These are phyloP conservation scores for Fermentozyma sake DNA, from an alignment of 1,139 yeast species.

Conservation along the genomic window DNA sequence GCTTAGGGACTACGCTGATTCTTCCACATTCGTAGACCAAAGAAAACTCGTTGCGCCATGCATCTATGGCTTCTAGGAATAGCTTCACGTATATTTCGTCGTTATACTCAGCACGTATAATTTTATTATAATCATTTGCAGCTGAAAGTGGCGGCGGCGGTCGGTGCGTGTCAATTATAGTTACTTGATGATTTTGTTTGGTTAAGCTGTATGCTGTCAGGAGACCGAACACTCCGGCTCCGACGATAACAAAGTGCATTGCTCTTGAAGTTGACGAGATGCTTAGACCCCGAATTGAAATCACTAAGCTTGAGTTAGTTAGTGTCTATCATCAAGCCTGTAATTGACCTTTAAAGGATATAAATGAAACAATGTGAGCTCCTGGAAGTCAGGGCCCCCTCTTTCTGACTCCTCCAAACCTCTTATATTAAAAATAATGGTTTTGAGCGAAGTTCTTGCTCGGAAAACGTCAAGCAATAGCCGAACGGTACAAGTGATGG, in stretches of 20 bases:
- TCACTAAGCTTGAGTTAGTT: too few species aligned
- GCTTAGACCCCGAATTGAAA: too few species aligned
- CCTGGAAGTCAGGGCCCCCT: too few species aligned
- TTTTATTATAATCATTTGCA: conserved; percentile 1
- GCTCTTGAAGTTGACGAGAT: too few species aligned
- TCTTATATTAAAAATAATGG: too few species aligned
- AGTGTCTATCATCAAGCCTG: too few species aligned
- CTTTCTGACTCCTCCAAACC: too few species aligned
- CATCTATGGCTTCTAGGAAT: conserved; percentile 1
- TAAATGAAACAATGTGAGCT: too few species aligned
- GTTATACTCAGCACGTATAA: conserved; percentile 2
- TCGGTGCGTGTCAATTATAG: not conserved
- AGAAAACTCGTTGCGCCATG: conserved; percentile 1
- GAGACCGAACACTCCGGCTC: conserved; percentile 2
- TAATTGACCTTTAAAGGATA: too few species aligned
- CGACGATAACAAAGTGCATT: conserved; percentile 1
- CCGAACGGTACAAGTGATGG: too few species aligned
- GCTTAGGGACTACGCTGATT: conserved; percentile 1
- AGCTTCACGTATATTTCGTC: conserved; percentile 1
- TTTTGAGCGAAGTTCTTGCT: too few species aligned
- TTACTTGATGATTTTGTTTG: conserved; percentile 1
- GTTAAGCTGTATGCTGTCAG: conserved; percentile 1
- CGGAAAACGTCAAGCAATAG: too few species aligned
- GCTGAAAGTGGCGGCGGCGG: conserved; percentile 2
- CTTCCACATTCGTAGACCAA: conserved; percentile 1